Conservation (phyloP, 140 eudicot species). For the Cichorium intybus region DNA sequence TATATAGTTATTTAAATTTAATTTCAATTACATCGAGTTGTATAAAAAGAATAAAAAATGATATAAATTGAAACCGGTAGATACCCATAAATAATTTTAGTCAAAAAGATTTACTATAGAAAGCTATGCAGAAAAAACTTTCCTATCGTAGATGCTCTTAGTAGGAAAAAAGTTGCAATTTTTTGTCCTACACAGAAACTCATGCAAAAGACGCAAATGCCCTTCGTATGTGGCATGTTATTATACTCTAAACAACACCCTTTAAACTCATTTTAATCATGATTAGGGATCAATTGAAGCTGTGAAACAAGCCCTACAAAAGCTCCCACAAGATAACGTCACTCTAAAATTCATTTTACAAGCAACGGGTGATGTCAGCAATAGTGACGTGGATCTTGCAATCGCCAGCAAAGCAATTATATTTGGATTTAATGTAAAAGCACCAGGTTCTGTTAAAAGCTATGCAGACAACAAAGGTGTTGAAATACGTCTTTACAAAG, state of each 20-base stretch:
- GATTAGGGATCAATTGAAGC: slow-evolving; percentile 96
- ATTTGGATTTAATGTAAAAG: slow-evolving; percentile 82
- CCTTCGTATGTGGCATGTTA: neutral
- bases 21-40: too few relatives aligned
- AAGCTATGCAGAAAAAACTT: too few relatives aligned
- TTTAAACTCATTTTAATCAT: slow-evolving; percentile 18
- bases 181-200: too few relatives aligned
- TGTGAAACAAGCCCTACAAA: slow-evolving; percentile 77
- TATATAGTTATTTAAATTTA: neutral
- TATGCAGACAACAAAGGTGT: slow-evolving; percentile 77
- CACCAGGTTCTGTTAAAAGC: slow-evolving; percentile 76
- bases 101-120: too few relatives aligned
- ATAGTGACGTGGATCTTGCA: slow-evolving; percentile 93
- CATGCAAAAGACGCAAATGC: too few relatives aligned
- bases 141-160: too few relatives aligned
- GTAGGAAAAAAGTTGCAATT: too few relatives aligned
- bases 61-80: too few relatives aligned
- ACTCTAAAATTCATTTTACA: slow-evolving; percentile 83
- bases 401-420: slow-evolving; percentile 78
- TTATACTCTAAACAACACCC: slow-evolving; percentile 15
- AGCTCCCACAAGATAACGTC: slow-evolving; percentile 89
- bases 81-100: too few relatives aligned
- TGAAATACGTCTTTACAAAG: slow-evolving; percentile 83
- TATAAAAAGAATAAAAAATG: too few relatives aligned
- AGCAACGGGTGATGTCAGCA: slow-evolving; percentile 85